Base-by-base conservation (phyloP, 2,329 filamentous ascomycete genomes). In the Thielaviopsis ethacetica region DNA sequence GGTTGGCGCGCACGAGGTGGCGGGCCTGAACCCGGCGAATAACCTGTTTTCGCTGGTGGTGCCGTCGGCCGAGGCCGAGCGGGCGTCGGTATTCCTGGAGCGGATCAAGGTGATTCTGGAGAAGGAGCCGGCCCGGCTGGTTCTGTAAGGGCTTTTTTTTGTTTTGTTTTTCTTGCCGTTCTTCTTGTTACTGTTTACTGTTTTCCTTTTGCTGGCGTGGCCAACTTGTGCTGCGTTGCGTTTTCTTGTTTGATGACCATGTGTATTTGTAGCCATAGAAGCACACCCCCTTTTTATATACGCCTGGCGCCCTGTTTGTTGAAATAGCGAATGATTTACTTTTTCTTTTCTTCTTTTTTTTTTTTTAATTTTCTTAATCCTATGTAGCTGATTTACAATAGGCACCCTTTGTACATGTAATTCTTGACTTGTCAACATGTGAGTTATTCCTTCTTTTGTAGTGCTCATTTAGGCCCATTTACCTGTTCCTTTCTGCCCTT, bases 1-100 rank as follows among this genome's bases (percentile, higher is more conserved):
- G 57, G 56, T 64, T 60, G 57, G 64, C 55, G 21, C 64, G 61
- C 58, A 58, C 58, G 61, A 69, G 67, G 66, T 67, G 70, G 68
- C 66, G 64, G 75, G 76, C 5, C 66, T 80, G 13, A 76, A 76
- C 6, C 73, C 74, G 2, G 80, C 83, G 15, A 73, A 81, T 58
- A 94, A 95, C 68, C 74, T 91, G 0, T 95, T 97, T 69, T 91
- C 83, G 66, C 74, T 98, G 56, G 84, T 77, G 27, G 91, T 95
- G 21, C 83, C 85, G 47, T 82, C 80, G 71, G 81, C 80, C 9
- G 93, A 98, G 70, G 86, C 91, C 78, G 81, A 84, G 74, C 79
- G 90, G 66, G 93, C 88, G 15, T 78, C 81, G 67, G 77, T 84
- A 12, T 98, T 96, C 73, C 71, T 98, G 63, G 85, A 91, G 72